These are phyloP conservation scores for Pleurotus giganteus DNA, from an alignment of 768 basidiomycete species.

Conservation along the genomic window DNA sequence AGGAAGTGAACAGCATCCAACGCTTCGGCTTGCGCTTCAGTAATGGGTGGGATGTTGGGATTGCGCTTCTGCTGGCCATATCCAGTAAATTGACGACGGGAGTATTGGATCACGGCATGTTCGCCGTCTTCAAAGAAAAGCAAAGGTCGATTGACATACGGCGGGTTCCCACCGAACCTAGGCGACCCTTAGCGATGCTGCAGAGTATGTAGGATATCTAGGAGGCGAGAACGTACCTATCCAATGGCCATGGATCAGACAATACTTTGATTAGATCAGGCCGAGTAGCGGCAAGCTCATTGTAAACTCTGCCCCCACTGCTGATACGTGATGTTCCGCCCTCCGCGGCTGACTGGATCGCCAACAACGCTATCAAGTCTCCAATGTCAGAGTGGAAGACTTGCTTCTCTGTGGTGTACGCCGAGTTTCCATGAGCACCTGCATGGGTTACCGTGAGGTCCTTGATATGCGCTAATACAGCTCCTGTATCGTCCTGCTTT, in stretches of 20 bases:
- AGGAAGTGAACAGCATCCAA: conserved; percentile 18
- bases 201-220: neutral
- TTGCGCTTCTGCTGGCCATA: conserved; percentile 13
- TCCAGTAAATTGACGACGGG: conserved; percentile 20
- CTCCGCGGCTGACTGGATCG: conserved; percentile 38
- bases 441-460: conserved; percentile 43
- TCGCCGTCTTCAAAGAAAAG: conserved; percentile 16
- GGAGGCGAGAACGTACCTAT: conserved; percentile 23
- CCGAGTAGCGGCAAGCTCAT: conserved; percentile 43
- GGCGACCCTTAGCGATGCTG: neutral
- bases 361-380: conserved; percentile 42
- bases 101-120: conserved; percentile 17
- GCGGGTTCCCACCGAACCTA: conserved; percentile 15
- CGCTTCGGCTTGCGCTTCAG: conserved; percentile 20
- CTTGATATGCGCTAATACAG: conserved; percentile 46
- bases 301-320: conserved; percentile 42
- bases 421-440: conserved; percentile 40
- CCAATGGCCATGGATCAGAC: conserved; percentile 42
- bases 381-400: conserved; percentile 50
- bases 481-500: conserved; percentile 41
- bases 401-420: conserved; percentile 48
- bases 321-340: conserved; percentile 45
- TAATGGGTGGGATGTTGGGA: conserved; percentile 17
- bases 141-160: conserved; percentile 14
- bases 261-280: conserved; percentile 42